phyloP scores from a whole-genome alignment of 2,329 filamentous ascomycete genomes.

The Colletotrichum lini region DNA sequence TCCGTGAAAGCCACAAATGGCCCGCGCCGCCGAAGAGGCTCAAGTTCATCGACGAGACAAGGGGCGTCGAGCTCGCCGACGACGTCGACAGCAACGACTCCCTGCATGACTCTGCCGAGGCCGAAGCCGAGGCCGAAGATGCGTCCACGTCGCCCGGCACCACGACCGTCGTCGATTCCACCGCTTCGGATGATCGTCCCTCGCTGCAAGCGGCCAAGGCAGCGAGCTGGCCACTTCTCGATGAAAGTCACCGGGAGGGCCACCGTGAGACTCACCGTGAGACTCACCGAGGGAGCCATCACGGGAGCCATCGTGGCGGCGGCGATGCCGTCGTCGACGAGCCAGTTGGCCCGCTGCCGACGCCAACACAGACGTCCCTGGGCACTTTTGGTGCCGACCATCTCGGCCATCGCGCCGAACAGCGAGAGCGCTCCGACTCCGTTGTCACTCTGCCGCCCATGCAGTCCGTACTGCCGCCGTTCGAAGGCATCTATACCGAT shows the following conservation, averaged over 20 bases:
- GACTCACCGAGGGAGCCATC: background rate
- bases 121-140: conserved; percentile 8
- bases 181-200: conserved; percentile 14
- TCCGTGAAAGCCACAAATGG: conserved; percentile 41
- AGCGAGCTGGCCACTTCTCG: conserved; percentile 34
- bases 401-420: conserved; percentile 8
- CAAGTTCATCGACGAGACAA: conserved; percentile 41
- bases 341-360: conserved; percentile 14
- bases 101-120: conserved; percentile 11
- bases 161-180: conserved; percentile 14
- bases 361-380: conserved; percentile 24
- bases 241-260: background rate
- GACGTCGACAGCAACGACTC: conserved; percentile 25
- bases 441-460: conserved; percentile 30
- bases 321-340: conserved; percentile 4
- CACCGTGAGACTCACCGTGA: background rate
- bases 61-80: conserved; percentile 35
- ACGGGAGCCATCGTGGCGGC: background rate
- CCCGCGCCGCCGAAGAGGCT: conserved; percentile 37
- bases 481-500: conserved; percentile 44
- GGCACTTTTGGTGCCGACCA: conserved; percentile 24
- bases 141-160: conserved; percentile 20
- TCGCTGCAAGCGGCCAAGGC: conserved; percentile 31
- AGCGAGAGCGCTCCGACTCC: conserved; percentile 27
- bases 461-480: conserved; percentile 35